phyloP scores from a whole-genome alignment of 2,329 filamentous ascomycete genomes.

The Didymellaceae sp. region DNA sequence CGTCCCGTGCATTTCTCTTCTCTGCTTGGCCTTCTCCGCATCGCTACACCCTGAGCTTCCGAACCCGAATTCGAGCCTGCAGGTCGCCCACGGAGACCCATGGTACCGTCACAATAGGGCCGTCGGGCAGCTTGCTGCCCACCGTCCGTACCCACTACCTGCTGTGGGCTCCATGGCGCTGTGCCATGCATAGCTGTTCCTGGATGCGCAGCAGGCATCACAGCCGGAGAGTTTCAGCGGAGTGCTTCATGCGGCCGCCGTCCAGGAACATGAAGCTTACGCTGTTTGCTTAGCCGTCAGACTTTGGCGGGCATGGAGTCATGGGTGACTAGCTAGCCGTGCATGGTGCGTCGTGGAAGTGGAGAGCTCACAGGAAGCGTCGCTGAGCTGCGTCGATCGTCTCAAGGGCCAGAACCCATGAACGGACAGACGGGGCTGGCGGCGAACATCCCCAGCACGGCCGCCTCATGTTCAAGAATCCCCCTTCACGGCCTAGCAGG shows the following conservation, averaged over 20 bases:
- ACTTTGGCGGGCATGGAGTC: conserved; percentile 25
- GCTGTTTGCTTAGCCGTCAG: conserved; percentile 24
- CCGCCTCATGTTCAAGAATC: conserved; percentile 31
- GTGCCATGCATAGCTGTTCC: conserved; percentile 23
- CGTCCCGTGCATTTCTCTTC: conserved; percentile 19
- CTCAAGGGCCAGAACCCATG: conserved; percentile 46
- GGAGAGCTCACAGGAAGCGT: conserved; percentile 26
- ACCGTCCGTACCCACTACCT: background rate
- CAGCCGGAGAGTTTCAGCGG: conserved; percentile 27
- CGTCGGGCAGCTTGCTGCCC: background rate
- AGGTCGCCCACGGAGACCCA: conserved; percentile 16
- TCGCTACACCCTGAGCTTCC: conserved; percentile 13
- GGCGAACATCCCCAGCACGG: conserved; percentile 39
- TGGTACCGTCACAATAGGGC: conserved; percentile 3
- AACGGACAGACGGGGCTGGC: conserved; percentile 36
- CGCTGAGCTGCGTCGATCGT: conserved; percentile 39
- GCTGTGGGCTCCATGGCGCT: conserved; percentile 3
- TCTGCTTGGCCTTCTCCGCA: conserved; percentile 30
- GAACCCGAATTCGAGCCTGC: conserved; percentile 25
- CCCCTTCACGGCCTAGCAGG: conserved; percentile 27
- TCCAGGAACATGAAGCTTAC: conserved; percentile 42
- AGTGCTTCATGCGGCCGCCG: conserved; percentile 34
- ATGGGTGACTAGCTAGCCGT: conserved; percentile 29
- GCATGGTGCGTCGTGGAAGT: conserved; percentile 36
- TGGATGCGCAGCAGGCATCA: conserved; percentile 20